Base-by-base conservation (phyloP, 805 yeast species). In the Candida ipomoeae region DNA sequence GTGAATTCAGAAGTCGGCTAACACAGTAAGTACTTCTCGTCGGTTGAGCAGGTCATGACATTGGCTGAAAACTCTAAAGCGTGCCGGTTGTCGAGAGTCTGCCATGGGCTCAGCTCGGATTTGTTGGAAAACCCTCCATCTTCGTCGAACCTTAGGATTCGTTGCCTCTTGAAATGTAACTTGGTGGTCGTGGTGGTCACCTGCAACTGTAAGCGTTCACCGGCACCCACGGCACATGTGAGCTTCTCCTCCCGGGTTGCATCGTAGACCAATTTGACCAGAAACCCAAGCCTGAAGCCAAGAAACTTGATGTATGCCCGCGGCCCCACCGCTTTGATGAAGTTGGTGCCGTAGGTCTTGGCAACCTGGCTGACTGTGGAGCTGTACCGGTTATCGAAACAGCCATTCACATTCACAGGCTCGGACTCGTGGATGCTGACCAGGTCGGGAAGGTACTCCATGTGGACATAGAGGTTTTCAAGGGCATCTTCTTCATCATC, bases 301-400 rank as follows among this genome's bases (percentile, higher is more conserved):
- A 53, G 39, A 17, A 53, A 29, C 20, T 18, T 23, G 8, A 50
- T 7, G n/a, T 21, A 36, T 14, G 45, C 17, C 11, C 40, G 48
- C 20, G 53, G 52, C 10, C 50, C 56, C 5, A 18, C 15, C 4
- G 35, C 15, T 10, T 14, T 23, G 21, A 36, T 10, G n/a, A 5
- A 11, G 10, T 13, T 36, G 17, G 40, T 21, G 13, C 46, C 20
- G n/a, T 20, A 44, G 2, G 53, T 34, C 21, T 32, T 48, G 4
- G 51, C 21, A 11, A 57, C 44, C 5, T 46, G 29, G 45, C 57
- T 53, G 15, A 46, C 32, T 2, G 60, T 55, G n/a, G 54, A 55
- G 18, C 55, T 51, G 14, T 29, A 34, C 6, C 47, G 39, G 32
- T 57, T 57, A 40, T 55, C 59, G 8, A 55, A 44, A 34, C 60